Evolutionary conservation across 2,329 filamentous ascomycete genomes (phyloP).

Genomic region (Cladosporium sp.): DNA sequence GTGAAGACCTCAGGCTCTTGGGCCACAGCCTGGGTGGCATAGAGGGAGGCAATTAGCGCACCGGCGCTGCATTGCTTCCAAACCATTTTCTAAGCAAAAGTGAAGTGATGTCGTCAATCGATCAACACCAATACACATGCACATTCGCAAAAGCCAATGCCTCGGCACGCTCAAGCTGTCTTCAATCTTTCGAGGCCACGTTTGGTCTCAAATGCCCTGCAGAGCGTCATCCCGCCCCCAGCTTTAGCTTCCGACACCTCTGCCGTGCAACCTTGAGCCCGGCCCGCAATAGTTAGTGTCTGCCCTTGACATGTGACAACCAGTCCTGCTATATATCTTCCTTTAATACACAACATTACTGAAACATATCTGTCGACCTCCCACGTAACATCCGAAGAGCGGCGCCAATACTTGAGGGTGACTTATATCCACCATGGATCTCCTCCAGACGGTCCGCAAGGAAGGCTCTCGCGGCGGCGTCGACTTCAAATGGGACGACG

Average conservation of each 20-base stretch:
- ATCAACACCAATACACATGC: neutral
- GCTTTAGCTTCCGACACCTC: neutral
- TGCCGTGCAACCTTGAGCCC: neutral
- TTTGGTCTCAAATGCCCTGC: neutral
- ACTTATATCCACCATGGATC: constrained; percentile 68
- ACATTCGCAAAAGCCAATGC: constrained; percentile 7
- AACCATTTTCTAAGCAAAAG: constrained; percentile 23
- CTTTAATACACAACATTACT: neutral
- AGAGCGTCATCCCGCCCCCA: constrained; percentile 17
- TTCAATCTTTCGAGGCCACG: constrained; percentile 19
- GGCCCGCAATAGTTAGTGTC: neutral
- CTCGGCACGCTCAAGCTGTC: constrained; percentile 7
- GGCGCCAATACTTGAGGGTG: too few species aligned
- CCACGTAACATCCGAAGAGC: neutral
- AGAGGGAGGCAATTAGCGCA: constrained; percentile 30
- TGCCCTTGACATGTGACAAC: constrained; percentile 16
- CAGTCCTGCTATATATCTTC: neutral
- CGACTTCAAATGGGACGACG: constrained; percentile 96
- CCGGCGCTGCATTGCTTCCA: constrained; percentile 29
- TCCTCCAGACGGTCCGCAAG: constrained; percentile 90
- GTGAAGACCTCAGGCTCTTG: constrained; percentile 35
- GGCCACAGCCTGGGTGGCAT: constrained; percentile 27
- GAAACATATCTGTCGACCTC: neutral
- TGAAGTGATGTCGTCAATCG: neutral
- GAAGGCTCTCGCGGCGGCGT: constrained; percentile 85